These are phyloP conservation scores for Macaranga tanarius DNA, from an alignment of 441 rosid species.

Conservation along the genomic window DNA sequence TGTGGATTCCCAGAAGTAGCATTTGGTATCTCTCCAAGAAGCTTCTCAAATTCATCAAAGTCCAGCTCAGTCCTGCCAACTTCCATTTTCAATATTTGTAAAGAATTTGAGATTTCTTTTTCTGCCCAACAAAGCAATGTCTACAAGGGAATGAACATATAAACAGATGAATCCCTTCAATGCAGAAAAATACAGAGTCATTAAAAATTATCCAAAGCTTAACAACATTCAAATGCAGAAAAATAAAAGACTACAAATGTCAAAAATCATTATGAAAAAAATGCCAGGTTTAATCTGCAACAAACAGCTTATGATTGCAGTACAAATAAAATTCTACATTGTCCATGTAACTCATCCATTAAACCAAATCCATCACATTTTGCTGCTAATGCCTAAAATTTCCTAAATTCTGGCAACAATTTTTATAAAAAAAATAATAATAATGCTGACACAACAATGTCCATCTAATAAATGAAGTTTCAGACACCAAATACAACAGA, in stretches of 20 bases:
- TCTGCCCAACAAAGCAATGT: conserved; percentile 16
- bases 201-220: conserved; percentile 11
- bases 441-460: conserved; percentile 4
- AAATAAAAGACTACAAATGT: background rate
- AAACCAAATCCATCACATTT: background rate
- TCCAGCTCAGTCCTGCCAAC: conserved; percentile 52
- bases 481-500: background rate
- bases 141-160: conserved; percentile 24
- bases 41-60: conserved; percentile 75
- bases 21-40: conserved; percentile 81
- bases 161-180: conserved; percentile 27
- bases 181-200: conserved; percentile 18
- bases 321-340: conserved; percentile 22
- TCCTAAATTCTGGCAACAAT: background rate
- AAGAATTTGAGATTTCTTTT: conserved; percentile 9
- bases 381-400: background rate
- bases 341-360: conserved; percentile 12
- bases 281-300: background rate
- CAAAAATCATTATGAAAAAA: background rate
- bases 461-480: background rate
- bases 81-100: conserved; percentile 45
- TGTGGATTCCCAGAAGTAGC: conserved; percentile 60
- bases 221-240: background rate
- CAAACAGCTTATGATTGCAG: background rate
- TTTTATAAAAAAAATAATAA: background rate